Evolutionary conservation across 2,329 filamentous ascomycete genomes (phyloP).

Genomic region (Phialocephala sp.): DNA sequence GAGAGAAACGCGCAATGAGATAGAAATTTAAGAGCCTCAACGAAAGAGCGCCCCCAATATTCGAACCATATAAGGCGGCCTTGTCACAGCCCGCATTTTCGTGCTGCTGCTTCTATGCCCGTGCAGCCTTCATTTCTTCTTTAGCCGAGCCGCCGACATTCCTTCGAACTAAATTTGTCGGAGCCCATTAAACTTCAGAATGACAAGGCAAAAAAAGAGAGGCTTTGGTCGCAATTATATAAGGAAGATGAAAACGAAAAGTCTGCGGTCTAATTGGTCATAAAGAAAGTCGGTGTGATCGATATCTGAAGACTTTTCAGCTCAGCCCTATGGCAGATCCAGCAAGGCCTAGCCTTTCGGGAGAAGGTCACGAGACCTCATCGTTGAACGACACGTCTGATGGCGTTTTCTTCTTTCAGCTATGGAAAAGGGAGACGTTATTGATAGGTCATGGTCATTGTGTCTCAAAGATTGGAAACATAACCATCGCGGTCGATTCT

Average conservation of each 20-base stretch:
- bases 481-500: neutral
- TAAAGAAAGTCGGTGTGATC: neutral
- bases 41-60: neutral
- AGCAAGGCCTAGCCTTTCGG: neutral
- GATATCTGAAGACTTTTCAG: neutral
- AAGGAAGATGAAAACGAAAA: neutral
- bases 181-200: neutral
- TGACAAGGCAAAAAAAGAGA: neutral
- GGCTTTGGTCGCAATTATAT: neutral
- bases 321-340: neutral
- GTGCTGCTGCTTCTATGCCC: neutral
- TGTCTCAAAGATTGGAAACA: neutral
- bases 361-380: neutral
- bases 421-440: neutral
- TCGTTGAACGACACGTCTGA: neutral
- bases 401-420: neutral
- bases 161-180: neutral
- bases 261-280: neutral
- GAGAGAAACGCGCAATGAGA: no score
- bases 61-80: constrained; percentile 1
- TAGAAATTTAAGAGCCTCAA: neutral
- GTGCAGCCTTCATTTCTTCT: neutral
- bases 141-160: neutral
- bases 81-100: neutral
- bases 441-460: neutral